These are phyloP conservation scores for Chaetomium tenue DNA, from an alignment of 495 filamentous ascomycete species.

Conservation along the genomic window DNA sequence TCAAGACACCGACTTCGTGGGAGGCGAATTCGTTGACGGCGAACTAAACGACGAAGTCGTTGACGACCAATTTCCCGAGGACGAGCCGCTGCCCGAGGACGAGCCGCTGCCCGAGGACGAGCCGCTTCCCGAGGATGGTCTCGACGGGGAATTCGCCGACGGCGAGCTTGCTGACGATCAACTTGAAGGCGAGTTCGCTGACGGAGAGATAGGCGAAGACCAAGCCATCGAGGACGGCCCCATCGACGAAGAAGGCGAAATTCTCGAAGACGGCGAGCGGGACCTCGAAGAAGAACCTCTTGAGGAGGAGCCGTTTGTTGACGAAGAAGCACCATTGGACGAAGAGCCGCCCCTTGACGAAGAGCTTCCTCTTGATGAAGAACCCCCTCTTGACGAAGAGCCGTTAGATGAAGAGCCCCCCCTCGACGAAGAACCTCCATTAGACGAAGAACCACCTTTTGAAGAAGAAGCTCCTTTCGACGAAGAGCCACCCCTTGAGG, in stretches of 20 bases:
- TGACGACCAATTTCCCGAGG: background rate
- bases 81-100: background rate
- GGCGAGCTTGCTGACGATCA: background rate
- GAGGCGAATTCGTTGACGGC: background rate
- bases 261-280: background rate
- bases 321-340: background rate
- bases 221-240: background rate
- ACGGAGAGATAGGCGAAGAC: background rate
- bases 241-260: no score
- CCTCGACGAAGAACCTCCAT: background rate
- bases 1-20: background rate
- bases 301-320: background rate
- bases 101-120: background rate
- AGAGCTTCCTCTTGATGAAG: background rate
- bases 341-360: background rate
- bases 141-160: conserved; percentile 4
- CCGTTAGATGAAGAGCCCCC: background rate
- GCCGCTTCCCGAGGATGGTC: background rate
- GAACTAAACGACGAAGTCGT: background rate
- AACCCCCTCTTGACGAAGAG: background rate
- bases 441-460: background rate
- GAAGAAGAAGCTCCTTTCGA: background rate
- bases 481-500: background rate
- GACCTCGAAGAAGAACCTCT: background rate
- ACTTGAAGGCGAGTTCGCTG: conserved; percentile 8